Conservation (phyloP, 345 rosid genomes). For the Cardamine resedifolia region DNA sequence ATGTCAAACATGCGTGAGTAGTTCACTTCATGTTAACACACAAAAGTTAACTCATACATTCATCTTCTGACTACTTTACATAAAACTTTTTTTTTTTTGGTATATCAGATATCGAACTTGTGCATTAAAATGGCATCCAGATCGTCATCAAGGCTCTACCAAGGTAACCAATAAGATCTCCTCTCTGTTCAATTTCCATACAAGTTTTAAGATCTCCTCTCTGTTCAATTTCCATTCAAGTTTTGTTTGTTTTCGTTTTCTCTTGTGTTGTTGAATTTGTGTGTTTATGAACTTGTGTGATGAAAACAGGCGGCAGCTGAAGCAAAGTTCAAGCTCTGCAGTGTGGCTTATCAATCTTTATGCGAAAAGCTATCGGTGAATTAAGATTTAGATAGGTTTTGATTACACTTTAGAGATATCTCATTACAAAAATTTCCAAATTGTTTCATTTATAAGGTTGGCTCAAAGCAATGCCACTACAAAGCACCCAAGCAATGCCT, state of each 20-base stretch:
- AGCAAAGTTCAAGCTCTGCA: constrained; percentile 91
- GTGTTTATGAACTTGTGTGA: not conserved
- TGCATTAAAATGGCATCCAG: constrained; percentile 97
- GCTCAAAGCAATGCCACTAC: not conserved
- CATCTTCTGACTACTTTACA: constrained; percentile 6
- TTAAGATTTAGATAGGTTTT: constrained; percentile 35
- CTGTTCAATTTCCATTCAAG: not conserved
- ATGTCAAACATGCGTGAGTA: constrained; percentile 84
- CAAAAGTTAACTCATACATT: not conserved
- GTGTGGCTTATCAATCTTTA: constrained; percentile 82
- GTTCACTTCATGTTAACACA: constrained; percentile 7
- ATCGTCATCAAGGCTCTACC: constrained; percentile 88
- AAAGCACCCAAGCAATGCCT: not conserved
- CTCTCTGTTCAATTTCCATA: not conserved
- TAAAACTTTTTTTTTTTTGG: not conserved
- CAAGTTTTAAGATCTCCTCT: not conserved
- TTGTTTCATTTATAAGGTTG: not conserved
- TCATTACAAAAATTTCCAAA: not conserved
- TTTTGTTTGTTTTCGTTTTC: not conserved
- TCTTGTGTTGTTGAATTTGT: not conserved
- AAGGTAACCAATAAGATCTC: constrained; percentile 53
- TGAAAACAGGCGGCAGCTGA: constrained; percentile 64
- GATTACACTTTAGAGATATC: constrained; percentile 14
- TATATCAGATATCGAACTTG: constrained; percentile 67
- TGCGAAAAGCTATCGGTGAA: constrained; percentile 64